phyloP scores from a whole-genome alignment of 805 yeast species.

The Starmerella sp. region DNA sequence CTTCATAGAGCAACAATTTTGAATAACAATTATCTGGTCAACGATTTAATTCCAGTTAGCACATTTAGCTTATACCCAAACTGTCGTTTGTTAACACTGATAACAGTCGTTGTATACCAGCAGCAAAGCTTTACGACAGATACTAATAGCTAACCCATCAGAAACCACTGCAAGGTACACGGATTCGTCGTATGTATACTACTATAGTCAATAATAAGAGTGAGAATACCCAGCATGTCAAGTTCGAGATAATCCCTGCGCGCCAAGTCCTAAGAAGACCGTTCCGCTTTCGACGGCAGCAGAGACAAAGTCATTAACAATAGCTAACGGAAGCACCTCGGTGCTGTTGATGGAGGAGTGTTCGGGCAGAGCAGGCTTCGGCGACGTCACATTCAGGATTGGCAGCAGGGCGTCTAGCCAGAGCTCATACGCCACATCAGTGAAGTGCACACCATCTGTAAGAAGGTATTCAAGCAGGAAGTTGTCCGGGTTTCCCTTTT shows the following conservation, averaged over 20 bases:
- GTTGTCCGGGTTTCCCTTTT: constrained; percentile 10
- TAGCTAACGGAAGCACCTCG: neutral
- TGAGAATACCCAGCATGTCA: too few relatives aligned
- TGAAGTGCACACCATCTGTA: constrained; percentile 51
- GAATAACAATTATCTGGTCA: too few relatives aligned
- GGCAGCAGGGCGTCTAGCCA: constrained; percentile 26
- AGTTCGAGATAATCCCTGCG: too few relatives aligned
- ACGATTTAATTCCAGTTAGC: too few relatives aligned
- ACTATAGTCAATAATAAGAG: too few relatives aligned
- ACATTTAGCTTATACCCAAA: too few relatives aligned
- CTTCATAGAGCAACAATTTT: neutral
- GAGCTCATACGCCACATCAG: constrained; percentile 42
- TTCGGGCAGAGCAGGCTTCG: neutral
- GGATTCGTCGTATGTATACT: too few relatives aligned
- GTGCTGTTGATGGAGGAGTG: constrained; percentile 2
- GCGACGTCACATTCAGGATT: neutral
- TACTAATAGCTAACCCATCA: too few relatives aligned
- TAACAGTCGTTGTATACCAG: too few relatives aligned
- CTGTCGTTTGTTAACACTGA: too few relatives aligned
- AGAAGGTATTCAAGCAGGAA: constrained; percentile 26
- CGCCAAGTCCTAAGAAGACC: neutral
- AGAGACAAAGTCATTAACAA: neutral
- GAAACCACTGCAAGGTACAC: too few relatives aligned
- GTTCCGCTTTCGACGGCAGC: neutral
- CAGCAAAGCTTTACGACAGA: too few relatives aligned